A percentile compares a stretch with the other conserved stretches of the same genome.
These are phyloP conservation scores for Suillus lakei DNA, from an alignment of 768 basidiomycete genomes.

Conservation along the genomic window DNA sequence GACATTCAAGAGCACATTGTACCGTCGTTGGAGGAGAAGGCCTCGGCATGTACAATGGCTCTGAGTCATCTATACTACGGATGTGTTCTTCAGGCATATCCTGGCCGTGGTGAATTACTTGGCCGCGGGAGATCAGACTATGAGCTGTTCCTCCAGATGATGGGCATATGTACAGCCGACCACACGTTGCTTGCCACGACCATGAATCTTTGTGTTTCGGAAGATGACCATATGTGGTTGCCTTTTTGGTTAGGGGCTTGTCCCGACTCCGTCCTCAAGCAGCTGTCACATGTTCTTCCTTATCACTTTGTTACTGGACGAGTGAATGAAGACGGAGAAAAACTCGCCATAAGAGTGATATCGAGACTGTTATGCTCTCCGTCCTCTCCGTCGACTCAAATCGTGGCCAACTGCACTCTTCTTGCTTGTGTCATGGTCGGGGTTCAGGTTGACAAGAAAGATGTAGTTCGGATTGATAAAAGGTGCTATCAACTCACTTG, in stretches of 20 bases:
- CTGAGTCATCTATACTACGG: background rate
- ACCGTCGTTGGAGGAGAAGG: background rate
- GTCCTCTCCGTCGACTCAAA: background rate
- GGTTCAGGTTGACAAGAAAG: background rate
- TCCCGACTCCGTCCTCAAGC: background rate
- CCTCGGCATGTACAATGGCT: background rate
- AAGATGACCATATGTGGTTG: background rate
- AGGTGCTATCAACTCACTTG: background rate
- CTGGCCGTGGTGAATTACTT: background rate
- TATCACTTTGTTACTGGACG: background rate
- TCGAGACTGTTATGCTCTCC: background rate
- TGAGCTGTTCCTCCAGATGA: accelerated
- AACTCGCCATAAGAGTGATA: background rate
- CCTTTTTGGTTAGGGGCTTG: background rate
- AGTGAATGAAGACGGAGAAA: background rate
- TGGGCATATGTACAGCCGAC: background rate
- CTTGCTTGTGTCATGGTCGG: background rate
- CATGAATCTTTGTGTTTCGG: background rate
- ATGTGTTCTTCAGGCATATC: background rate
- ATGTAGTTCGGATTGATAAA: background rate
- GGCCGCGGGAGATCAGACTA: background rate
- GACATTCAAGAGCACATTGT: background rate
- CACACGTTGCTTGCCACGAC: background rate
- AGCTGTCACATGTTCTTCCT: background rate
- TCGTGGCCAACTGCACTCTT: background rate